Percentiles rank a stretch among this genome's conserved stretches.
These are phyloP conservation scores for Mucor indicus DNA, from an alignment of 371 early-diverging fungal genomes.

Conservation along the genomic window DNA sequence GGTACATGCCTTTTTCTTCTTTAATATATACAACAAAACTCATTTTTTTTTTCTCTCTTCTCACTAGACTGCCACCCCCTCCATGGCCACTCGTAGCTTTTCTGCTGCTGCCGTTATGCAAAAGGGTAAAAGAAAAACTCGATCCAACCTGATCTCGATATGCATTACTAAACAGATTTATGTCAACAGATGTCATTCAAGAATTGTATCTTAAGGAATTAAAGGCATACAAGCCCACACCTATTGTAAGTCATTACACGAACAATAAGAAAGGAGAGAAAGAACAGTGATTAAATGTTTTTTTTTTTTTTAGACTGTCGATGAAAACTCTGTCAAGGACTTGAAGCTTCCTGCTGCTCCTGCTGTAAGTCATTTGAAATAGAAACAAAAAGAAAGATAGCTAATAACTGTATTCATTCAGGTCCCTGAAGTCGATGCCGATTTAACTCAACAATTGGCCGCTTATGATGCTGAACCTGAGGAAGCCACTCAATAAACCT, in stretches of 20 bases:
- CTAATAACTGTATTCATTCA: conserved; percentile 4
- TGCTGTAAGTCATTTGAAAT: conserved; percentile 28
- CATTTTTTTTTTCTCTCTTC: neutral
- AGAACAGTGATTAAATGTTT: neutral
- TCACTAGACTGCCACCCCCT: conserved; percentile 15
- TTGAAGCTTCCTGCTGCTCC: conserved; percentile 51
- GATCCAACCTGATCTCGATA: neutral
- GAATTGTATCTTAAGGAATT: conserved; percentile 52
- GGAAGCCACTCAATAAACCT: conserved; percentile 37
- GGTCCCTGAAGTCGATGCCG: conserved; percentile 44
- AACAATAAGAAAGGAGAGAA: too few relatives aligned
- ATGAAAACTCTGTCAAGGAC: conserved; percentile 45
- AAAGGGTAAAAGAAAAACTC: conserved; percentile 31
- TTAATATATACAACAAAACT: conserved; percentile 2
- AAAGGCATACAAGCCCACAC: conserved; percentile 53
- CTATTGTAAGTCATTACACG: conserved; percentile 40
- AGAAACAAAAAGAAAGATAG: neutral
- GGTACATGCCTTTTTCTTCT: conserved; percentile 18
- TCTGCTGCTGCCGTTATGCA: conserved; percentile 40
- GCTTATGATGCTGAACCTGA: conserved; percentile 47
- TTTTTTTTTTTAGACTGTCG: conserved; percentile 28
- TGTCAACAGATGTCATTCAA: conserved; percentile 41
- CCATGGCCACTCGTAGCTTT: conserved; percentile 44
- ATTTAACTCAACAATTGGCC: conserved; percentile 45
- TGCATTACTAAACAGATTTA: neutral